Evolutionary conservation across 495 filamentous ascomycete genomes (phyloP).

Genomic region (Cercophora scortea): DNA sequence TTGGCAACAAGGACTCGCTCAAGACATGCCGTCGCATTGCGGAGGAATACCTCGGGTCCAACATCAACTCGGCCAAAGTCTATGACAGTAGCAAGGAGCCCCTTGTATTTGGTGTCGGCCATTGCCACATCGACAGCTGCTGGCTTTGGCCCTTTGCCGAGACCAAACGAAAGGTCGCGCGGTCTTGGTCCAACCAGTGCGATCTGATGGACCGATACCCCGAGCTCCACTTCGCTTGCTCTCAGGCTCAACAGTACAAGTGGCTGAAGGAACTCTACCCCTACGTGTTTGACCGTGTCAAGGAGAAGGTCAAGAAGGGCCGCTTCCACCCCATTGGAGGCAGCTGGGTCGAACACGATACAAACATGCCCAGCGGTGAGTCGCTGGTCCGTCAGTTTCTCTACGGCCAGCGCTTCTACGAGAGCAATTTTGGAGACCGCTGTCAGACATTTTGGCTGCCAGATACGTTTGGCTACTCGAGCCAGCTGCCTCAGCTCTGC

Average conservation of each 20-base stretch:
- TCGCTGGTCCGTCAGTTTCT: slow-evolving; percentile 92
- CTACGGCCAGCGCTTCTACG: slow-evolving; percentile 89
- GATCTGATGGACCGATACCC: slow-evolving; percentile 90
- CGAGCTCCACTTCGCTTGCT: slow-evolving; percentile 84
- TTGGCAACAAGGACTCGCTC: slow-evolving; percentile 70
- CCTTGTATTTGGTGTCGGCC: slow-evolving; percentile 79
- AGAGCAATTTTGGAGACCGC: slow-evolving; percentile 85
- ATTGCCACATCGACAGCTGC: slow-evolving; percentile 96
- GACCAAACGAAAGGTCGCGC: slow-evolving; percentile 92
- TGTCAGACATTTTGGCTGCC: slow-evolving; percentile 93
- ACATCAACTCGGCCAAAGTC: slow-evolving; percentile 74
- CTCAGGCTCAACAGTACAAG: slow-evolving; percentile 95
- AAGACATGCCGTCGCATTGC: slow-evolving; percentile 74
- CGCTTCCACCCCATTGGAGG: slow-evolving; percentile 92
- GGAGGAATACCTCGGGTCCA: slow-evolving; percentile 67
- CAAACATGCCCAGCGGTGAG: slow-evolving; percentile 92
- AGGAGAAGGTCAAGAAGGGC: slow-evolving; percentile 79
- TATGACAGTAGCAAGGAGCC: slow-evolving; percentile 67
- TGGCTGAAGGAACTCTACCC: slow-evolving; percentile 92
- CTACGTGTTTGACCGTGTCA: slow-evolving; percentile 79
- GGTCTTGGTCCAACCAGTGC: slow-evolving; percentile 95
- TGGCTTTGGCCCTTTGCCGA: slow-evolving; percentile 99
- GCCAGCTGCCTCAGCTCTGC: slow-evolving; percentile 87
- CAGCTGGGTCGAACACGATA: slow-evolving; percentile 98
- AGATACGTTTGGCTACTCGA: slow-evolving; percentile 95